Conservation (phyloP, 768 basidiomycete genomes). For the Lentinula boryana region DNA sequence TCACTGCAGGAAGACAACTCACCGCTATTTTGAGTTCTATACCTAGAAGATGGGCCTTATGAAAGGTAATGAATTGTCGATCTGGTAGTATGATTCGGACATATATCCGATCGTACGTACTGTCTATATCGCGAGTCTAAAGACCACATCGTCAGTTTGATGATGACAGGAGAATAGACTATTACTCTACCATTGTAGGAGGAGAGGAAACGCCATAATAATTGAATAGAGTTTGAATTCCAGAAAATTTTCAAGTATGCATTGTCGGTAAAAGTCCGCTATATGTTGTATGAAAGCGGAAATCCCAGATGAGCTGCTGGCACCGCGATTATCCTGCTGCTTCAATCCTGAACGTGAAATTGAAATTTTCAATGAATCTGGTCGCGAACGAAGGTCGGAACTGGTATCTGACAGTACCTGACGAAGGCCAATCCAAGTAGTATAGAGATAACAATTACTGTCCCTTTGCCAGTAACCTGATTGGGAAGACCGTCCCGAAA, state of each 20-base stretch:
- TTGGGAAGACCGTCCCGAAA: no score
- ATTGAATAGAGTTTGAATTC: no score
- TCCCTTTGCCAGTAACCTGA: no score
- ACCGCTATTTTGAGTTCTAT: neutral
- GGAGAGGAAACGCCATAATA: neutral
- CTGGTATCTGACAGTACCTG: neutral
- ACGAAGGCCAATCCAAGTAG: neutral
- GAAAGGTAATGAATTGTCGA: neutral
- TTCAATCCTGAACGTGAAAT: neutral
- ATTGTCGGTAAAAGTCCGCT: neutral
- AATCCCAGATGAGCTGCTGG: neutral
- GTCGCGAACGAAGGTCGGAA: neutral
- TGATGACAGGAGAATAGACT: neutral
- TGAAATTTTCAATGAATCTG: neutral
- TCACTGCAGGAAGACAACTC: neutral
- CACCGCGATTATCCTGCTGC: neutral
- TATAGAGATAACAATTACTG: neutral
- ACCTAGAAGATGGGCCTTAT: neutral
- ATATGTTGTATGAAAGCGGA: neutral
- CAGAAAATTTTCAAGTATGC: neutral
- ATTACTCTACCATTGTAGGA: neutral
- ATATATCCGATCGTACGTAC: constrained; percentile 1
- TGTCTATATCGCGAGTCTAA: neutral
- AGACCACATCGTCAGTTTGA: neutral
- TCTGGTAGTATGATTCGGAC: neutral